These are phyloP conservation scores for Candida koratica DNA, from an alignment of 805 yeast species.

Conservation along the genomic window DNA sequence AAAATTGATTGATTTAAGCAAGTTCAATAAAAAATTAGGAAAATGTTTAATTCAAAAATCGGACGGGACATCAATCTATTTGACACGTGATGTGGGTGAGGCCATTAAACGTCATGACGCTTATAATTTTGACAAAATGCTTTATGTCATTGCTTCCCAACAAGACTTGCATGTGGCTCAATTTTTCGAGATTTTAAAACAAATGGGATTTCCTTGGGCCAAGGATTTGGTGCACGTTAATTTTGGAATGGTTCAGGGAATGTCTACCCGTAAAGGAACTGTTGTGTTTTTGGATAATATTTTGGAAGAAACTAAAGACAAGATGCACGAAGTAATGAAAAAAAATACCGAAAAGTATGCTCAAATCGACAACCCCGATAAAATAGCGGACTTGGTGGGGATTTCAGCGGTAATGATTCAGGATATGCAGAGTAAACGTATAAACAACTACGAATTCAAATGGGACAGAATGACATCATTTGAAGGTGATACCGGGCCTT, in stretches of 20 bases:
- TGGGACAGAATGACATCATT: slow-evolving; percentile 98
- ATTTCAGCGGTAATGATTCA: slow-evolving; percentile 98
- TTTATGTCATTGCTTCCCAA: slow-evolving; percentile 93
- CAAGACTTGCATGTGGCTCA: slow-evolving; percentile 94
- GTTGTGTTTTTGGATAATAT: slow-evolving; percentile 96
- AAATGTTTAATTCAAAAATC: slow-evolving; percentile 89
- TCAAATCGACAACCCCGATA: slow-evolving; percentile 90
- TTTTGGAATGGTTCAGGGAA: slow-evolving; percentile 97
- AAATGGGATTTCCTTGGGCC: slow-evolving; percentile 89
- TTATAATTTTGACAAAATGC: slow-evolving; percentile 89
- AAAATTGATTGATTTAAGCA: slow-evolving; percentile 75
- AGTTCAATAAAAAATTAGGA: slow-evolving; percentile 86
- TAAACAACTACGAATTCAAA: slow-evolving; percentile 92
- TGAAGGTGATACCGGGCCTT: slow-evolving; percentile 99
- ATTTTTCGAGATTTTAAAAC: slow-evolving; percentile 88
- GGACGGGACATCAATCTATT: slow-evolving; percentile 90
- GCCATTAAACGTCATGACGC: slow-evolving; percentile 85
- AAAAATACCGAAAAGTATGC: slow-evolving; percentile 86
- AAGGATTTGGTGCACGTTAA: slow-evolving; percentile 74
- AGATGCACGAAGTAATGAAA: slow-evolving; percentile 96
- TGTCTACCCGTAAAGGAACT: slow-evolving; percentile 97
- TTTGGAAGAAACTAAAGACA: slow-evolving; percentile 85
- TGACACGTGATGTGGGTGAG: slow-evolving; percentile 96
- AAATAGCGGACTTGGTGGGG: slow-evolving; percentile 92
- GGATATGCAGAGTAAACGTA: slow-evolving; percentile 96